These are phyloP conservation scores for Neopestalotiopsis sp. DNA, from an alignment of 2,329 filamentous ascomycete genomes.

Conservation along the genomic window DNA sequence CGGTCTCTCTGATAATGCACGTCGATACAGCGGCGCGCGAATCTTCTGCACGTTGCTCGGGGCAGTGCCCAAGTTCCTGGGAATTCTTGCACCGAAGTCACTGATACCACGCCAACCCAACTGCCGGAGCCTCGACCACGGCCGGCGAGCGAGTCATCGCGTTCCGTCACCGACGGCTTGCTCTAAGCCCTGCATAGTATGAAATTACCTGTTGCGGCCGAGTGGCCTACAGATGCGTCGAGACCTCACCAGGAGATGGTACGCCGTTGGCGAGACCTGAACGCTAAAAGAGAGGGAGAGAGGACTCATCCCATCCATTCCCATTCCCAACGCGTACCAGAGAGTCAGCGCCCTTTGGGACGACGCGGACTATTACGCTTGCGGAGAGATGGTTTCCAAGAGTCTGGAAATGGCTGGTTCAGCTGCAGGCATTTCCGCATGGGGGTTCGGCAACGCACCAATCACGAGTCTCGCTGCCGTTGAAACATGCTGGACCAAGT, in stretches of 20 bases:
- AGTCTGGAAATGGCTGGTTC: conserved; percentile 11
- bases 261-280: not conserved
- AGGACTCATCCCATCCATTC: too few relatives aligned
- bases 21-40: not conserved
- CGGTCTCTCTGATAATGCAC: not conserved
- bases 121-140: not conserved
- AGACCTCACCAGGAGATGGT: not conserved
- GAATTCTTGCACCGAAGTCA: not conserved
- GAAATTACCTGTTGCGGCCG: not conserved
- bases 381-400: conserved; percentile 6
- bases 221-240: not conserved
- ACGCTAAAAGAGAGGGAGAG: not conserved
- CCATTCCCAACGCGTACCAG: too few relatives aligned
- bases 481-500: not conserved
- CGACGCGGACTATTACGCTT: not conserved
- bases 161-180: not conserved
- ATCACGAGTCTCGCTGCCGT: not conserved
- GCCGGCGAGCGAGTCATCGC: not conserved
- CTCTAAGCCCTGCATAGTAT: not conserved
- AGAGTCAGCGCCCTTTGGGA: not conserved
- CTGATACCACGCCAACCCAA: not conserved
- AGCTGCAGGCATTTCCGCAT: not conserved
- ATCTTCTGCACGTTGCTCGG: conserved; percentile 3
- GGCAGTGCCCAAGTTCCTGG: conserved; percentile 13
- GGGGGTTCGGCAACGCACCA: not conserved